Percentiles rank a stretch among this genome's conserved stretches.
Conservation (phyloP, 176 grass and related monocot genomes). For the Zoysia japonica region DNA sequence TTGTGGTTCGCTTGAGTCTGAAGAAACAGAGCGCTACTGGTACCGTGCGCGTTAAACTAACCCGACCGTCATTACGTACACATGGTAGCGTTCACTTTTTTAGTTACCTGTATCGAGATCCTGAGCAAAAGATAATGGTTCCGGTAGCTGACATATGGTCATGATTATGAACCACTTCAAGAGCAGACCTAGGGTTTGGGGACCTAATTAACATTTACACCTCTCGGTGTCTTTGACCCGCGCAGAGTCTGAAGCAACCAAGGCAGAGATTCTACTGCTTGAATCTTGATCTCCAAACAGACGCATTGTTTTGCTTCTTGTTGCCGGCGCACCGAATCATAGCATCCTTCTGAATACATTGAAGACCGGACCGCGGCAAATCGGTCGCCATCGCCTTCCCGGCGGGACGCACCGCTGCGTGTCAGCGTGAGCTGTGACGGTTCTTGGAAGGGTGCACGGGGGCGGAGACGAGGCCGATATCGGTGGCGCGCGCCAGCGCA, state of each 20-base stretch:
- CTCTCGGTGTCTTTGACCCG: constrained; percentile 1
- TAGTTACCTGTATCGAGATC: background rate
- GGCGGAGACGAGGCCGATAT: too few species aligned
- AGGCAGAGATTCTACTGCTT: background rate
- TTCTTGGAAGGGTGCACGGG: too few species aligned
- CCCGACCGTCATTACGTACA: background rate
- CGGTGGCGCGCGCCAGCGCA: too few species aligned
- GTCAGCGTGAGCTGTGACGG: too few species aligned
- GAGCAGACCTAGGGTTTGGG: constrained; percentile 1
- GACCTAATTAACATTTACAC: background rate
- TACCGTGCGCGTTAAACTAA: background rate
- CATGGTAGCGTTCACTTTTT: background rate
- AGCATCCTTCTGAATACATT: background rate
- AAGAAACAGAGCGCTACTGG: constrained; percentile 1
- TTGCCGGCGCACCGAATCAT: constrained; percentile 1
- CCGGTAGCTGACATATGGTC: background rate
- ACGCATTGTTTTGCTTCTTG: background rate
- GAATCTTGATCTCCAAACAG: background rate
- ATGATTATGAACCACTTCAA: constrained; percentile 2
- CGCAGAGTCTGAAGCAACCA: background rate
- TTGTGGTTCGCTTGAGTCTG: background rate
- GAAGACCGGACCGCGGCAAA: too few species aligned
- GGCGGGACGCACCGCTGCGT: too few species aligned
- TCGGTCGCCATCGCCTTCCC: too few species aligned
- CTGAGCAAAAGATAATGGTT: background rate